phyloP scores from a whole-genome alignment of 306 rosid genomes.

The Styphnolobium japonicum region DNA sequence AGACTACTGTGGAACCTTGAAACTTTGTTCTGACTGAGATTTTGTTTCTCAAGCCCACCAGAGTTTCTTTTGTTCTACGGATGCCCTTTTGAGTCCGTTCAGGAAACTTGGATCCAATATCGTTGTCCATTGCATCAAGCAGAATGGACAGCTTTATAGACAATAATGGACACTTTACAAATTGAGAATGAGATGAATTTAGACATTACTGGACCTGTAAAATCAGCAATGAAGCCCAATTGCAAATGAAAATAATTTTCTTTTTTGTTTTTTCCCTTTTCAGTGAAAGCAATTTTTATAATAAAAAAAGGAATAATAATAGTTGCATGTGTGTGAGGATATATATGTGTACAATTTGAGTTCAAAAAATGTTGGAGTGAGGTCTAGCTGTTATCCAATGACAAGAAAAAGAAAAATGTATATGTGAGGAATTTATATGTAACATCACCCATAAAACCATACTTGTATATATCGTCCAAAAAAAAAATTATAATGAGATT shows the following conservation, averaged over 20 bases:
- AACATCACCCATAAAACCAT: no score
- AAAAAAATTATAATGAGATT: neutral
- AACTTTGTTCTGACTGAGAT: neutral
- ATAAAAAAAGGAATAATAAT: neutral
- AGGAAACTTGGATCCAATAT: neutral
- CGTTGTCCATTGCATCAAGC: slow-evolving; percentile 7
- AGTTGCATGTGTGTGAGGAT: no score
- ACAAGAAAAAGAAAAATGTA: no score
- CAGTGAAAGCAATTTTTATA: neutral
- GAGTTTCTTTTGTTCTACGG: neutral
- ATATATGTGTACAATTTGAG: no score
- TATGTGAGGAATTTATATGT: no score
- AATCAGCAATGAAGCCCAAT: slow-evolving; percentile 6
- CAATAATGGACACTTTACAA: neutral
- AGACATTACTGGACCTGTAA: neutral
- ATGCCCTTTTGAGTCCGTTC: neutral
- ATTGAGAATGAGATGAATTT: slow-evolving; percentile 1
- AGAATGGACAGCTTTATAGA: neutral
- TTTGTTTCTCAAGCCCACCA: neutral
- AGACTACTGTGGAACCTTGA: neutral
- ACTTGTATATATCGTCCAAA: neutral
- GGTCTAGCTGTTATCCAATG: no score
- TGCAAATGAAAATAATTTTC: neutral
- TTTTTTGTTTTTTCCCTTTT: neutral
- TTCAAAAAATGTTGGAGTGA: no score